Base-by-base conservation (phyloP, 2,329 filamentous ascomycete species). In the Anthostomella pinea region DNA sequence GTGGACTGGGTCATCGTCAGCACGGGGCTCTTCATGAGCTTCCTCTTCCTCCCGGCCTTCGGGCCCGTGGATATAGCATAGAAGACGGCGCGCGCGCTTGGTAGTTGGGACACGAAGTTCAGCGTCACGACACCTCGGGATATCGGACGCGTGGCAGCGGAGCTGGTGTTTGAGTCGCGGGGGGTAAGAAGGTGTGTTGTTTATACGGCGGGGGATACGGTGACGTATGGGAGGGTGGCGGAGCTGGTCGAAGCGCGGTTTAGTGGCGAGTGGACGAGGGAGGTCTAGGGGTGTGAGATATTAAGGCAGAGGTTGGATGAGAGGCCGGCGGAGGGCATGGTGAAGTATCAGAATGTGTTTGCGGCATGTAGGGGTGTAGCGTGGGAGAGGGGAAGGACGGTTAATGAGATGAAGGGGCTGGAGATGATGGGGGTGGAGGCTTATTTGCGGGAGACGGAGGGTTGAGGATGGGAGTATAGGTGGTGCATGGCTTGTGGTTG, bases 11-110 rank as follows among this genome's bases (percentile, higher is more conserved):
- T 73, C 4, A 73, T 87, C 39, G 66, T 87, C 1, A 80, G 75
- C n/a, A 83, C 79, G 9, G 83, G 83, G 0, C 66, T 87, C 43
- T 87, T 87, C 50, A 83, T 77, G 63, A 81, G 75, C 46, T 87
- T 87, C 51, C 51, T 87, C 13, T 86, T 87, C 50, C 68, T 79
- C 39, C 53, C 63, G 2, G 70, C 58, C 2, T 87, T 84, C 60
- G 82, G 81, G 0, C 69, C 85, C 4, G 77, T 87, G 0, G 72
- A 80, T 49, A 43, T 73, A 0, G 38, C 48, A 2, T 23, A 45
- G 5, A 47, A 59, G 4, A 65, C 52, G 2, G 67, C 80, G 2
- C 64, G 72, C 8, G 81, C 71, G 0, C 59, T 87, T 9, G 76
- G 80, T 0, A 60, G 69, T 20, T 85, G 79, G 81, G 72, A 77